phyloP scores from a whole-genome alignment of 306 rosid genomes.

The Hippophae gyantsensis region DNA sequence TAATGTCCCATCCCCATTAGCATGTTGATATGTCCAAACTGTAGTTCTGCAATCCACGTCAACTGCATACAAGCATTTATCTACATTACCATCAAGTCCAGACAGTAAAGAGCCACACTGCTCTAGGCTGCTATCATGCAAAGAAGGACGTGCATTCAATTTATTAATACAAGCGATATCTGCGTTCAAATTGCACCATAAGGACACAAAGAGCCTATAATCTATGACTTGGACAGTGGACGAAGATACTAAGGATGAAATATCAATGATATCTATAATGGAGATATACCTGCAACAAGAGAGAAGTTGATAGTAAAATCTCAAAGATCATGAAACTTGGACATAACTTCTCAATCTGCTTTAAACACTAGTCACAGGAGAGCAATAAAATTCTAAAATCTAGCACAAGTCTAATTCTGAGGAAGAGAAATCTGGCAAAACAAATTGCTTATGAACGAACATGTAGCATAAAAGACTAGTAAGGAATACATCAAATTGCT shows the following conservation, averaged over 20 bases:
- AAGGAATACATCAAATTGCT: too few species aligned
- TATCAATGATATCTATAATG: conserved; percentile 59
- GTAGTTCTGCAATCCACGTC: conserved; percentile 74
- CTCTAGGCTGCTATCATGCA: conserved; percentile 37
- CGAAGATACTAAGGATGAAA: conserved; percentile 55
- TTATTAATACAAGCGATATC: conserved; percentile 42
- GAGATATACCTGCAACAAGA: conserved; percentile 58
- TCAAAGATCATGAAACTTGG: not conserved
- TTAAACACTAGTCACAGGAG: not conserved
- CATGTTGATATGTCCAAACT: conserved; percentile 69
- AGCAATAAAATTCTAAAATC: not conserved
- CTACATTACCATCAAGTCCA: conserved; percentile 39
- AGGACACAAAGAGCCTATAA: conserved; percentile 60
- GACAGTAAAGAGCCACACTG: conserved; percentile 55
- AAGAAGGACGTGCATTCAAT: conserved; percentile 20
- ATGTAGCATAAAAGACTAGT: too few species aligned
- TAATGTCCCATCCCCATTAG: conserved; percentile 42
- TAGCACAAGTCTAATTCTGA: not conserved
- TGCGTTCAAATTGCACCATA: conserved; percentile 55
- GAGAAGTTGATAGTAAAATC: not conserved
- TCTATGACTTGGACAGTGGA: conserved; percentile 50
- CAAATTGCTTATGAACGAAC: too few species aligned
- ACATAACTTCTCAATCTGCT: not conserved
- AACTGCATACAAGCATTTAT: conserved; percentile 57
- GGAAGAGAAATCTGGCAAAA: too few species aligned